Evolutionary conservation across 371 early-diverging fungal species (phyloP), one percentile per base, ranked within the genome.

Genomic region (Mortierella sp.): DNA sequence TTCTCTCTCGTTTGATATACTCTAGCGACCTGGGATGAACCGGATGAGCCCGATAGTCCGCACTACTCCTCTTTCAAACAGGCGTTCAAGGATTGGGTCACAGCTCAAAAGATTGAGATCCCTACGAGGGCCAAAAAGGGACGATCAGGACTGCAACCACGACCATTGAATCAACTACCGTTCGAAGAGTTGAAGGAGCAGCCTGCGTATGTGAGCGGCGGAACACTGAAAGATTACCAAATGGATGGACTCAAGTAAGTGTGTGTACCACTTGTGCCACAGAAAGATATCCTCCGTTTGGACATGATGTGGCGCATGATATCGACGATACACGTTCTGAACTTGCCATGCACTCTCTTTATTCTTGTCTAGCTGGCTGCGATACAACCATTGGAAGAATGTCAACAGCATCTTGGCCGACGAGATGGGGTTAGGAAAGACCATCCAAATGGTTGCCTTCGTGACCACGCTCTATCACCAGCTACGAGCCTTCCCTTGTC

Each of bases 351-450:
- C n/a, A n/a, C n/a, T 39, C 72, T 48, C 37, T 34, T 1, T 34
- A 34, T 14, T 34, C 37, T 19, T 44, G n/a, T 44, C 2, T 70
- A 89, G 92, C 64, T 94, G 93, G 93, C 81, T 94, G 11, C 60
- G 87, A 11, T 90, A 88, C 80, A 87, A 91, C 49, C 76, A 64
- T 90, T 93, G 92, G 80, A 80, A 63, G 66, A 79, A 49, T 30
- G 79, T 34, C 72, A 83, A 60, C 80, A 89, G 89, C 59, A 93
- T 99, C 37, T 85, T 99, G 52, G 98, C 98, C 3, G 98, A 98
- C 81, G 95, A 96, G 72, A 95, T 95, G 94, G 95, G 95, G 8
- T 78, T 96, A 57, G 98, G 94, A 64, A 97, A 97, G 79, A 97
- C 97, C 1, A 87, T 97, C 31, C 97, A 97, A 70, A 85, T 90